phyloP scores from a whole-genome alignment of 176 grass and related monocot species.

The Aegilops longissima region DNA sequence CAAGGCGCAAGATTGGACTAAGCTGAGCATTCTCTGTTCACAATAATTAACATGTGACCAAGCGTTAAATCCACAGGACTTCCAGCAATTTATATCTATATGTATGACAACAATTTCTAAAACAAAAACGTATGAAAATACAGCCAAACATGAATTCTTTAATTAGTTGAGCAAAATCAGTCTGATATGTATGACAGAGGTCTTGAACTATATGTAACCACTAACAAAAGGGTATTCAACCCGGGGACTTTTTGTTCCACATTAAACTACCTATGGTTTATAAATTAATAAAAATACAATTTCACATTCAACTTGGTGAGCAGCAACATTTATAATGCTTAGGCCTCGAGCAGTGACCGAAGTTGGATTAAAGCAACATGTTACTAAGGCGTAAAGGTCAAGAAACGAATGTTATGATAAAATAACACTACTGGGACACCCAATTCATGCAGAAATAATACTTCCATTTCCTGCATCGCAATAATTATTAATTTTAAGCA shows the following conservation, averaged over 20 bases:
- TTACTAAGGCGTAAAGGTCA: not conserved
- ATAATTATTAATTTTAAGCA: too few species aligned
- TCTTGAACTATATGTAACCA: not conserved
- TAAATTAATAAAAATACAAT: not conserved
- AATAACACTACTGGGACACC: not conserved
- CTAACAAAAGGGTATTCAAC: not conserved
- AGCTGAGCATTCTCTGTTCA: conserved; percentile 90
- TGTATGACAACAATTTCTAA: not conserved
- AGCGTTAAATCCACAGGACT: not conserved
- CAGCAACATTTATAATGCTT: not conserved
- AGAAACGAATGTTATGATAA: not conserved
- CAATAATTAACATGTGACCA: conserved; percentile 21
- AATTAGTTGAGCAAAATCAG: not conserved
- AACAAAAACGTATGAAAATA: not conserved
- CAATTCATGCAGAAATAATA: not conserved
- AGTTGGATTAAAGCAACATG: not conserved
- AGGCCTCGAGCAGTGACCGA: not conserved
- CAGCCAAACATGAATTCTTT: not conserved
- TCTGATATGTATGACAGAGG: not conserved
- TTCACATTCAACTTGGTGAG: not conserved
- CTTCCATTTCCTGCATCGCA: not conserved
- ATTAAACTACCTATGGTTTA: not conserved
- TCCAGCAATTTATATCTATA: not conserved
- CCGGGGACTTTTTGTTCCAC: not conserved
- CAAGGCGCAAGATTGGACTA: conserved; percentile 75